A percentile compares a stretch with the other conserved stretches of the same genome.
These are phyloP conservation scores for Backusella sp. DNA, from an alignment of 192 early-diverging fungal species.

Conservation along the genomic window DNA sequence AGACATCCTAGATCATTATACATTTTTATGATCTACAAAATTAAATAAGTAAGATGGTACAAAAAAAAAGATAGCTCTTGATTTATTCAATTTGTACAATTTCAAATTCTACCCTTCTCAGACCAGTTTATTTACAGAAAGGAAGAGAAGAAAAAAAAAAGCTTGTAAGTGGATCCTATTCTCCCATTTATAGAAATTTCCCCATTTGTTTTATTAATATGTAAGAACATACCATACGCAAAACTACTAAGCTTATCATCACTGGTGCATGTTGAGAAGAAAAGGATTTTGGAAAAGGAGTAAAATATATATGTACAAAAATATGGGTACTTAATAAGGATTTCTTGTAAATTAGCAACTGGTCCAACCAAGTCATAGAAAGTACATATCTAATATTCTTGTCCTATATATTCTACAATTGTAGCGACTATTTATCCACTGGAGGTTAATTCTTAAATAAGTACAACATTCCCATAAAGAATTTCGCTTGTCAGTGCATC, in stretches of 20 bases:
- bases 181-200: background rate
- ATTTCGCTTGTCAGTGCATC: too few species aligned
- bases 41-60: background rate
- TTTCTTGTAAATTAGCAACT: background rate
- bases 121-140: background rate
- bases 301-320: background rate
- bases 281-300: background rate
- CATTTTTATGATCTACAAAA: background rate
- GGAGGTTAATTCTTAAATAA: background rate
- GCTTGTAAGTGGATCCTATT: background rate
- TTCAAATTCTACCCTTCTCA: background rate
- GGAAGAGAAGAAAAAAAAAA: background rate
- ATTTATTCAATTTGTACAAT: background rate
- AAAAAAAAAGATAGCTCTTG: background rate
- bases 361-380: background rate
- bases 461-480: background rate
- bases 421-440: background rate
- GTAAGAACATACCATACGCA: background rate
- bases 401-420: background rate
- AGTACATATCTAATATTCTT: background rate
- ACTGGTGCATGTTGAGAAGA: background rate
- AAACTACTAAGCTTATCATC: background rate
- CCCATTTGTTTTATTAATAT: background rate
- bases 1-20: background rate
- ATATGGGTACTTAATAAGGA: background rate